Conservation (phyloP, 1,284 basidiomycete species). For the Mycocalia duriaeana region DNA sequence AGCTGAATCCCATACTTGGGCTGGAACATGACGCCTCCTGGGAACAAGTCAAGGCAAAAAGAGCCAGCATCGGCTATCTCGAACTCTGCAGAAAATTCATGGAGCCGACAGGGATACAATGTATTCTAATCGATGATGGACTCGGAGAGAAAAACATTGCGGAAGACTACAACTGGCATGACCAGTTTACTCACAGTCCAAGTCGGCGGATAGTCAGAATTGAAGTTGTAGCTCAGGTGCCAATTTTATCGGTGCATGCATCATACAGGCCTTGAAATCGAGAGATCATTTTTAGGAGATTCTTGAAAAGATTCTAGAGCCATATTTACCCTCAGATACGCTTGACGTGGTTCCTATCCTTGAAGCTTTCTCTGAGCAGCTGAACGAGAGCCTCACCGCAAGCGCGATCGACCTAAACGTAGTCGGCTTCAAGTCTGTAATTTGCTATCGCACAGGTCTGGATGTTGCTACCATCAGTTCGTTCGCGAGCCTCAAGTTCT, state of each 20-base stretch:
- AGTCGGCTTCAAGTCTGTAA: constrained; percentile 70
- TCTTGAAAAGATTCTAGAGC: constrained; percentile 18
- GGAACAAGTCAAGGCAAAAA: constrained; percentile 49
- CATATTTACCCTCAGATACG: constrained; percentile 10
- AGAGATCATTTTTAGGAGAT: constrained; percentile 13
- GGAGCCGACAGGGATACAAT: constrained; percentile 49
- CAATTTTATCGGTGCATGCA: too few species aligned
- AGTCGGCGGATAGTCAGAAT: constrained; percentile 62
- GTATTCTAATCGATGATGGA: constrained; percentile 69
- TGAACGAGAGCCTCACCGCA: constrained; percentile 28
- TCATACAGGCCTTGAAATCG: background rate
- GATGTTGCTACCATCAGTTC: constrained; percentile 42
- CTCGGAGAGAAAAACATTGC: constrained; percentile 46
- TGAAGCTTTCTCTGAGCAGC: constrained; percentile 26
- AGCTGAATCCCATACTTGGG: constrained; percentile 47
- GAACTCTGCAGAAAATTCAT: constrained; percentile 54
- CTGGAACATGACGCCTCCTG: constrained; percentile 42
- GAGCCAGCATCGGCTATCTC: constrained; percentile 42
- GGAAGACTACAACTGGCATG: constrained; percentile 55
- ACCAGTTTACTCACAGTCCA: constrained; percentile 45
- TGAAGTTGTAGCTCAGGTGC: constrained; percentile 67
- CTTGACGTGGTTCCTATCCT: constrained; percentile 22
- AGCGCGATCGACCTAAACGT: constrained; percentile 42
- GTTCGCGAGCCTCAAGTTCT: constrained; percentile 22
- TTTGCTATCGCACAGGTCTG: constrained; percentile 71